Conservation (phyloP, 1,284 basidiomycete genomes). For the Trametes sp. region DNA sequence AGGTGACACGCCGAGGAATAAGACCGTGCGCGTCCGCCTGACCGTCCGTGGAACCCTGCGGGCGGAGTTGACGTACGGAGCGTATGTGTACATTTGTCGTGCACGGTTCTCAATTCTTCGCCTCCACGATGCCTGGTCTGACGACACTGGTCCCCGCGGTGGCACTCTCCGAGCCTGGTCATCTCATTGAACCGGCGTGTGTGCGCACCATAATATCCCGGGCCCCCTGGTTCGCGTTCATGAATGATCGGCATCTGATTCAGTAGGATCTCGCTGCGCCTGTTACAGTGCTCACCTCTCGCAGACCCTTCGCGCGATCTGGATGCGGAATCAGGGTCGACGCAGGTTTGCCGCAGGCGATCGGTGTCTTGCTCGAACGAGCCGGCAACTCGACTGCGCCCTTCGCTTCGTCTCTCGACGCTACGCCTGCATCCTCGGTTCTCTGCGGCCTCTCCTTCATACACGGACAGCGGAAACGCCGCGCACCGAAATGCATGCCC, state of each 20-base stretch:
- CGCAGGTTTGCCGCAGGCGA: slow-evolving; percentile 18
- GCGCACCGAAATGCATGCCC: neutral
- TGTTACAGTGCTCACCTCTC: slow-evolving; percentile 8
- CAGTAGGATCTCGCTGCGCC: slow-evolving; percentile 6
- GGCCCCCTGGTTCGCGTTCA: slow-evolving; percentile 10
- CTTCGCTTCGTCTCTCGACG: slow-evolving; percentile 1
- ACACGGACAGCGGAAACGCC: neutral
- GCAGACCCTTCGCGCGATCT: slow-evolving; percentile 19
- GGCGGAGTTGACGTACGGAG: slow-evolving; percentile 25
- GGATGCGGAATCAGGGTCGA: slow-evolving; percentile 9
- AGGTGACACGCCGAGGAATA: slow-evolving; percentile 9
- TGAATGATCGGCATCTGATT: slow-evolving; percentile 22
- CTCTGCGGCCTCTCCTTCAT: neutral
- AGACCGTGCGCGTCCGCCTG: slow-evolving; percentile 21
- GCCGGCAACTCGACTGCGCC: slow-evolving; percentile 3
- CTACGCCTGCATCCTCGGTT: neutral
- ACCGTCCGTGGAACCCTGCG: slow-evolving; percentile 25
- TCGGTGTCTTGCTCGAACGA: slow-evolving; percentile 2
- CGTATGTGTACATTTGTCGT: slow-evolving; percentile 25
- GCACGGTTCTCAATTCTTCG: slow-evolving; percentile 15
- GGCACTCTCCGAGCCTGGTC: slow-evolving; percentile 8
- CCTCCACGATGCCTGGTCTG: slow-evolving; percentile 15
- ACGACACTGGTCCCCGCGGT: slow-evolving; percentile 8
- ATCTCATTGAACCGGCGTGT: slow-evolving; percentile 15
- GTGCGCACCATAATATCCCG: slow-evolving; percentile 1